Evolutionary conservation across 768 basidiomycete species (phyloP), one percentile per base, ranked within the genome.

Genomic region (Pisolithus orientalis): DNA sequence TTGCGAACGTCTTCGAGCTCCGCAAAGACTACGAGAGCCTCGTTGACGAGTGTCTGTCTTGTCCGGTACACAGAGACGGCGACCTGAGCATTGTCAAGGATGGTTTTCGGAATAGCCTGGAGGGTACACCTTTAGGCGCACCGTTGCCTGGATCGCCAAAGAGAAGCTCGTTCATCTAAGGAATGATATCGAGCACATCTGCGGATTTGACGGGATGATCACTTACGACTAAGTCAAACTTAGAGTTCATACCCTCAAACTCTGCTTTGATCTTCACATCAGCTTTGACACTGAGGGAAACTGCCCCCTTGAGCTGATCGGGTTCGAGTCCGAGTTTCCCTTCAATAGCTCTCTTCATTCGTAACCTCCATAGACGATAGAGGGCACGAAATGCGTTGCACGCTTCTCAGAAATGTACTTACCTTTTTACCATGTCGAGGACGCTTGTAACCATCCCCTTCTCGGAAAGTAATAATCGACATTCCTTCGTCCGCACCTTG

Each of bases 281-380:
- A 5, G 8, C 47, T 17, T 24, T 24, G 11, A 45, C 47, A 21
- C 53, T 48, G 16, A 58, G 7, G 6, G 53, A 44, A 17, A 57
- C 43, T 25, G 57, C 56, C 39, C 52, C 54, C 37, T 59, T 60
- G 14, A 58, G 34, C 50, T 61, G 47, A 14, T 39, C 53, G 43
- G 49, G 52, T 32, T 52, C 48, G 39, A 55, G 53, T 24, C 40
- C 51, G 31, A 63, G 31, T 21, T 54, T 57, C 16, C 27, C 43
- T 40, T 58, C 57, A 31, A 61, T 51, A n/a, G 27, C 50, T 50
- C 4, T 59, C 56, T 7, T 55, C 54, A 28, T 61, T 53, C 0
- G 50, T 47, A 11, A 53, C 52, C 13, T 50, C 49, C 7, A 13
- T 44, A 51, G n/a, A 37, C n/a, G 42, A 51, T 32, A 5, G 40